Conservation (phyloP, 2,329 filamentous ascomycete genomes). For the Polytolypa hystricis region DNA sequence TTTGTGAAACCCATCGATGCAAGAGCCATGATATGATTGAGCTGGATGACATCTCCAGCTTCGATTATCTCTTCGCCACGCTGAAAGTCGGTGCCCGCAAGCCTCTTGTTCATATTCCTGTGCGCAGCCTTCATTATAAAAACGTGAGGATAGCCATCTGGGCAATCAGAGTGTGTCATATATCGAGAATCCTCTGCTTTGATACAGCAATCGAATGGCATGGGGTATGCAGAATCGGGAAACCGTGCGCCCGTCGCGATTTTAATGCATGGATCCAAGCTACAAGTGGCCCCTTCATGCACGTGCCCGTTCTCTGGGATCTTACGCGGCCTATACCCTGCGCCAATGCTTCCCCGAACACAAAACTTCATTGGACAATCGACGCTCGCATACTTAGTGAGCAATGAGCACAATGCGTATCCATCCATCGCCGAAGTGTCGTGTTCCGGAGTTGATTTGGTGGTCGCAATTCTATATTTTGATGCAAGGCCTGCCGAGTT, state of each 20-base stretch:
- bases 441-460: constrained; percentile 13
- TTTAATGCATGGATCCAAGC: constrained; percentile 16
- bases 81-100: constrained; percentile 16
- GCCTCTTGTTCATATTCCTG: constrained; percentile 12
- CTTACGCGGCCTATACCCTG: not conserved
- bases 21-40: constrained; percentile 17
- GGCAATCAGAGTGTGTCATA: not conserved
- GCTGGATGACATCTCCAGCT: constrained; percentile 9
- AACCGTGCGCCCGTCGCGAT: constrained; percentile 24
- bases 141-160: constrained; percentile 4
- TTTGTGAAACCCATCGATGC: constrained; percentile 13
- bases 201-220: constrained; percentile 14
- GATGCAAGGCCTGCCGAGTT: not conserved
- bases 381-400: constrained; percentile 12
- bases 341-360: not conserved
- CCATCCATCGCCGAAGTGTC: constrained; percentile 24
- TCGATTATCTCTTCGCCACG: constrained; percentile 11
- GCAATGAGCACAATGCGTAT: constrained; percentile 16
- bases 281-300: too few relatives aligned
- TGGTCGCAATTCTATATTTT: constrained; percentile 3
- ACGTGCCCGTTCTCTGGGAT: constrained; percentile 3
- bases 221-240: constrained; percentile 8
- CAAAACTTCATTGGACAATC: constrained; percentile 9
- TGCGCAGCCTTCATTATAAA: constrained; percentile 12
- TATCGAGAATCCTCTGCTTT: constrained; percentile 13